Percentiles rank a stretch among this genome's conserved stretches.
phyloP scores from a whole-genome alignment of 2,329 filamentous ascomycete species.

The Cercospora canescens region DNA sequence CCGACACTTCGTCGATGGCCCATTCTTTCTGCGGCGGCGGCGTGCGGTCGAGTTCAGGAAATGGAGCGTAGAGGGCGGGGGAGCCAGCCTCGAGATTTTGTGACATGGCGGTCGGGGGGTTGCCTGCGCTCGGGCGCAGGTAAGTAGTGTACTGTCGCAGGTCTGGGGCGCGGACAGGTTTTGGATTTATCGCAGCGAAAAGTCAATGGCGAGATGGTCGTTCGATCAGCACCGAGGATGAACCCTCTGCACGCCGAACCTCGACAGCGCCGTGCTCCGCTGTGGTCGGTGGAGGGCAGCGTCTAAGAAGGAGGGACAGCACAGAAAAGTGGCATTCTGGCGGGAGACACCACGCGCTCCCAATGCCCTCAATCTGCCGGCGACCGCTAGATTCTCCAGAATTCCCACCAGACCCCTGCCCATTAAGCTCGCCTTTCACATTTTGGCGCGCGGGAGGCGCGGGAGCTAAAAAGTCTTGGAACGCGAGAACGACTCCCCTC shows the following conservation, averaged over 20 bases:
- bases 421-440: neutral
- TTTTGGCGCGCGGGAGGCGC: neutral
- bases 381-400: neutral
- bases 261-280: neutral
- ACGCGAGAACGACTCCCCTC: slow-evolving; percentile 1
- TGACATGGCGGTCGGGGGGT: slow-evolving; percentile 13
- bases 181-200: neutral
- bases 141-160: neutral
- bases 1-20: slow-evolving; percentile 25
- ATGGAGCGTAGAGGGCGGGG: slow-evolving; percentile 13
- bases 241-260: neutral
- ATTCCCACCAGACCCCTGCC: slow-evolving; percentile 1
- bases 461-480: neutral
- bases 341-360: neutral
- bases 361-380: neutral
- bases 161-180: neutral
- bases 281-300: neutral
- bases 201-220: slow-evolving; percentile 10
- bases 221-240: neutral
- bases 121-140: neutral
- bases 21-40: slow-evolving; percentile 23
- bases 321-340: neutral
- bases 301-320: neutral
- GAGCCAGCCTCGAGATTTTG: slow-evolving; percentile 13
- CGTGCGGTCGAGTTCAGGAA: slow-evolving; percentile 18